phyloP scores from a whole-genome alignment of 192 early-diverging fungal genomes.

The Backusella australiensis region DNA sequence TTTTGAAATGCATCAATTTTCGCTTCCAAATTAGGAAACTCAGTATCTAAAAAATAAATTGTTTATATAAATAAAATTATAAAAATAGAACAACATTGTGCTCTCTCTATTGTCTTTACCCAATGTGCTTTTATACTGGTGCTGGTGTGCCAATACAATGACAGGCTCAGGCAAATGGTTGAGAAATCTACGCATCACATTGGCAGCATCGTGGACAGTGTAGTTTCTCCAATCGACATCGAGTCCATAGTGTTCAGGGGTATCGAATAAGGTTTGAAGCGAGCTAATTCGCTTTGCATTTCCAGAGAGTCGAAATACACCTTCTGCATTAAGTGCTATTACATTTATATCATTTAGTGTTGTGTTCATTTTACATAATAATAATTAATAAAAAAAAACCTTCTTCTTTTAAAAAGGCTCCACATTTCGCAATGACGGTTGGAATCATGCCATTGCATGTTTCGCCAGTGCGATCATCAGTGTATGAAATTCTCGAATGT shows the following conservation, averaged over 20 bases:
- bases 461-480: constrained; percentile 16
- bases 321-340: constrained; percentile 34
- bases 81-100: background rate
- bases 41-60: constrained; percentile 22
- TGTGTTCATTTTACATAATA: background rate
- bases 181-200: constrained; percentile 67
- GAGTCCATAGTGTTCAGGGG: constrained; percentile 54
- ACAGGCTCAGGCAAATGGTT: constrained; percentile 72
- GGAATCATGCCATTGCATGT: constrained; percentile 23
- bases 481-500: constrained; percentile 23
- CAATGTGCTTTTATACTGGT: constrained; percentile 55
- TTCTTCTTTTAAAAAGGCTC: constrained; percentile 29
- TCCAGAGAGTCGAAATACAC: constrained; percentile 79
- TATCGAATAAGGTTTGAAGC: constrained; percentile 67
- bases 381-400: constrained; percentile 4
- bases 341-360: background rate
- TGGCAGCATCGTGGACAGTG: constrained; percentile 75
- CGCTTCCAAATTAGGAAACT: constrained; percentile 10
- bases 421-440: constrained; percentile 31
- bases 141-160: constrained; percentile 61
- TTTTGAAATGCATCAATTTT: constrained; percentile 48
- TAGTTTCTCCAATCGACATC: constrained; percentile 60
- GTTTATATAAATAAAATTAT: background rate
- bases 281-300: constrained; percentile 65
- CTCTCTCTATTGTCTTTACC: constrained; percentile 21